Evolutionary conservation across 108 stramenopile genomes (phyloP), one percentile per base, ranked within the genome.

Genomic region (Mayamaea pseudoterrestris): DNA sequence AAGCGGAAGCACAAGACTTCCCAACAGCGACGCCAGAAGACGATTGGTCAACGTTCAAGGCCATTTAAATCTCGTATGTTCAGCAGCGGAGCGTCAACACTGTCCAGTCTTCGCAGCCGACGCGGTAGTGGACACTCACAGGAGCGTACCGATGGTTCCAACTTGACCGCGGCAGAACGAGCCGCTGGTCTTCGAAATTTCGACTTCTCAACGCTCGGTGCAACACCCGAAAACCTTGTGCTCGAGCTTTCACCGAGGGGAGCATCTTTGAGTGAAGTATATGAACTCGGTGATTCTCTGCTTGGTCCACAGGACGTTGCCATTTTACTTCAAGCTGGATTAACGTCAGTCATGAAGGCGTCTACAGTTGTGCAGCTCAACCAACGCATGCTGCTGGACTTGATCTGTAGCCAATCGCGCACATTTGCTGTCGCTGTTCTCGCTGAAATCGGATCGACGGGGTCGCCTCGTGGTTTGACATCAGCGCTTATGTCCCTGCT

Each of bases 301-400:
- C 78, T 92, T 18, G 90, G 90, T 37, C 90, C 90, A 14, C 68
- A 69, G 32, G 90, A 92, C 51, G 81, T 92, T 9, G 85, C 90
- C 13, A 87, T 87, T 22, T 58, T 92, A n/a, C 66, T 92, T 16
- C 90, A 92, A 50, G 81, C 85, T 6, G 90, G 90, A 12, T 54
- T 92, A 29, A 83, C 85, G 2, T 83, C 80, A 13, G 76, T 79
- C 6, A 77, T 92, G 76, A 87, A 87, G 59, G 74, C 77, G 13
- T 85, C 83, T 1, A 84, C 90, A 1, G 90, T 92, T 24, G 90
- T 92, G 8, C 90, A 92, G 55, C 67, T 92, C 1, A 92, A 92
- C 46, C 90, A 92, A 56, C 57, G 90, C 31, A 92, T 92, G 85
- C 76, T 92, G 27, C 50, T 92, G 26, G 85, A 92, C 58, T 55